Conservation (phyloP, 495 filamentous ascomycete genomes). For the Penicillium subrubescens region DNA sequence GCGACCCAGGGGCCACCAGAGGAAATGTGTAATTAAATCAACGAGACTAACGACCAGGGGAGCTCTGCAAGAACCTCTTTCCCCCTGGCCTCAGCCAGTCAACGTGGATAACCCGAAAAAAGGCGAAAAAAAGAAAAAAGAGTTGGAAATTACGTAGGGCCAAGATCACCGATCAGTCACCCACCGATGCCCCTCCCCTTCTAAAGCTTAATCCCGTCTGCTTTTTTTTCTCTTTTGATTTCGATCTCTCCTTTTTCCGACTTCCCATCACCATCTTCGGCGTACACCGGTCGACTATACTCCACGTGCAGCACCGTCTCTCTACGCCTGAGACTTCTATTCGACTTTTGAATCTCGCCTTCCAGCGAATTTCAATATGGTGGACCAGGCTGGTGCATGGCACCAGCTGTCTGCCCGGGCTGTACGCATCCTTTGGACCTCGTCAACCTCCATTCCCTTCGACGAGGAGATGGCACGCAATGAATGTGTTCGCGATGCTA, state of each 20-base stretch:
- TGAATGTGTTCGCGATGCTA: constrained; percentile 4
- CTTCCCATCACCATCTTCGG: background rate
- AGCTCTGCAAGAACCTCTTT: background rate
- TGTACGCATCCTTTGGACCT: background rate
- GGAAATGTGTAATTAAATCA: background rate
- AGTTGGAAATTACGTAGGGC: constrained; percentile 23
- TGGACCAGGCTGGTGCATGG: constrained; percentile 24
- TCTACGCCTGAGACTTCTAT: constrained; percentile 2
- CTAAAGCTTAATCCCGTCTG: constrained; percentile 23
- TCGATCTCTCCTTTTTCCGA: constrained; percentile 4
- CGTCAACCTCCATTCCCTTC: background rate
- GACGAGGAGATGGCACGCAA: background rate
- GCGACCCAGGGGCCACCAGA: background rate
- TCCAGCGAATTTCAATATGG: constrained; percentile 28
- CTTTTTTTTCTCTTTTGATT: constrained; percentile 12
- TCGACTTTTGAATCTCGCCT: background rate
- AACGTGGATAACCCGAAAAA: background rate
- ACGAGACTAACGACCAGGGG: background rate
- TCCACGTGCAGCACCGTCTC: background rate
- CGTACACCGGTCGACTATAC: background rate
- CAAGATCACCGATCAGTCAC: constrained; percentile 25
- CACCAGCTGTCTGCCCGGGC: constrained; percentile 32
- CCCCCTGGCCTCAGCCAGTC: background rate
- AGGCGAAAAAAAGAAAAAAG: constrained; percentile 1
- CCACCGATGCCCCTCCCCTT: constrained; percentile 21